A percentile compares a stretch with the other conserved stretches of the same genome.
phyloP scores from a whole-genome alignment of 2,329 filamentous ascomycete genomes.

The Colletotrichum liaoningense region DNA sequence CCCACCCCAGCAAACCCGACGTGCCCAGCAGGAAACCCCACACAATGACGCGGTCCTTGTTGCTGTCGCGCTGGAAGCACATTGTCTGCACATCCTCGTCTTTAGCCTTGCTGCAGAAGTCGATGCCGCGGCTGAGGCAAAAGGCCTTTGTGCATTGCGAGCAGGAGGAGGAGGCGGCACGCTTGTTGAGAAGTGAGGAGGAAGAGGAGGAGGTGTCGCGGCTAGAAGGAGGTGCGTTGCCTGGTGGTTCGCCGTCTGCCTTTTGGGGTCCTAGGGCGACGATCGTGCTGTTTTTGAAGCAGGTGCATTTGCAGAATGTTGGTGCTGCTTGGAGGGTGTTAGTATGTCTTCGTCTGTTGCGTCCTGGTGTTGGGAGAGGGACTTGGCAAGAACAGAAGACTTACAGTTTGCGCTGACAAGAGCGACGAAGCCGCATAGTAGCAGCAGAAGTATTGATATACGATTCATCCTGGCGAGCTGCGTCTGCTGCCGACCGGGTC shows the following conservation, averaged over 20 bases:
- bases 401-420: slow-evolving; percentile 56
- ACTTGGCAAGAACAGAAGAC: slow-evolving; percentile 35
- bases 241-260: slow-evolving; percentile 21
- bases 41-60: slow-evolving; percentile 75
- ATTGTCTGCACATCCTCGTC: slow-evolving; percentile 71
- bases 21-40: slow-evolving; percentile 73
- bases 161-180: slow-evolving; percentile 61
- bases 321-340: slow-evolving; percentile 61
- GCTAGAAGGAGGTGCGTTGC: slow-evolving; percentile 40
- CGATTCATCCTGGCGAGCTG: slow-evolving; percentile 39
- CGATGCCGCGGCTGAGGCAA: slow-evolving; percentile 69
- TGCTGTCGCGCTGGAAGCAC: slow-evolving; percentile 75
- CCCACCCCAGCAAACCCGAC: slow-evolving; percentile 69
- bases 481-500: neutral
- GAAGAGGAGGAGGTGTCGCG: slow-evolving; percentile 33
- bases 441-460: slow-evolving; percentile 49
- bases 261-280: slow-evolving; percentile 67
- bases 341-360: slow-evolving; percentile 20
- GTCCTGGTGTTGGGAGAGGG: neutral
- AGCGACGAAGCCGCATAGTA: slow-evolving; percentile 49
- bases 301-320: slow-evolving; percentile 78
- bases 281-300: slow-evolving; percentile 77
- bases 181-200: slow-evolving; percentile 37
- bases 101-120: slow-evolving; percentile 71
- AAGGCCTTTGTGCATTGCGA: slow-evolving; percentile 74